phyloP scores from a whole-genome alignment of 2,329 filamentous ascomycete genomes.

The Penicillium freii region DNA sequence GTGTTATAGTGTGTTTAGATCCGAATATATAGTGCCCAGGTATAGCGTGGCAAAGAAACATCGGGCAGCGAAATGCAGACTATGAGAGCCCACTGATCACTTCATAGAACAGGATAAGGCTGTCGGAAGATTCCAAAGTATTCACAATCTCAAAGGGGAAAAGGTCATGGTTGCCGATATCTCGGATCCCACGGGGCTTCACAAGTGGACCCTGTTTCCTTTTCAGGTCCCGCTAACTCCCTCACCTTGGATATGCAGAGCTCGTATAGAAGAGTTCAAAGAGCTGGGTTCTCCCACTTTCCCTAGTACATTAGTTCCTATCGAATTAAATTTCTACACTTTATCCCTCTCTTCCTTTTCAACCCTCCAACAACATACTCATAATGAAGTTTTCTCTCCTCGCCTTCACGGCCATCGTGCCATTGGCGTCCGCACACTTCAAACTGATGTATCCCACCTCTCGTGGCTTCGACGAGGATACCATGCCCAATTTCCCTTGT shows the following conservation, averaged over 20 bases:
- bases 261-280: not conserved
- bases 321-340: not conserved
- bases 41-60: not conserved
- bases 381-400: conserved; percentile 36
- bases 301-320: not conserved
- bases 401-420: conserved; percentile 42
- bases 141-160: not conserved
- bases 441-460: conserved; percentile 52
- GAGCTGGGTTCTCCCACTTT: not conserved
- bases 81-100: not conserved
- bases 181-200: not conserved
- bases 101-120: not conserved
- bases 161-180: not conserved
- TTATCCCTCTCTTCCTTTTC: not conserved
- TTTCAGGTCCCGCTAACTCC: conserved; percentile 1
- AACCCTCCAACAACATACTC: not conserved
- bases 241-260: not conserved
- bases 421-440: conserved; percentile 56
- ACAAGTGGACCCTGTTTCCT: not conserved
- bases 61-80: not conserved
- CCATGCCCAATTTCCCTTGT: conserved; percentile 49
- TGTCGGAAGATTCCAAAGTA: not conserved
- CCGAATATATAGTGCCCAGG: no score
- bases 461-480: conserved; percentile 52
- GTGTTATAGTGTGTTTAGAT: accelerated